These are phyloP conservation scores for Penicillium alfredii DNA, from an alignment of 495 filamentous ascomycete species.

Conservation along the genomic window DNA sequence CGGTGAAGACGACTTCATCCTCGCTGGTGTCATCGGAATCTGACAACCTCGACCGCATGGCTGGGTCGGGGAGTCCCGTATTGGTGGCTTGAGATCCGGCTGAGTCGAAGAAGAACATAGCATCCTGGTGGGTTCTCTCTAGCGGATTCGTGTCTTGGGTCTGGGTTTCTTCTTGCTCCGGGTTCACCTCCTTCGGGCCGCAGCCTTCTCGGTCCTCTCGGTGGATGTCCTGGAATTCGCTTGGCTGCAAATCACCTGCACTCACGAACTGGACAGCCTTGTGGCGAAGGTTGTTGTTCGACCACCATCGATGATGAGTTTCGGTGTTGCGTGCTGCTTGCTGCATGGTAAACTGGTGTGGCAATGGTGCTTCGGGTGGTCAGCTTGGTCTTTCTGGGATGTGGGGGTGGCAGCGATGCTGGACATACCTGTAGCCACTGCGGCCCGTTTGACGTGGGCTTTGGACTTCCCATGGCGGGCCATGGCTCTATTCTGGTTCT, in stretches of 20 bases:
- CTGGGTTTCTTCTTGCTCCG: constrained; percentile 6
- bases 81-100: constrained; percentile 9
- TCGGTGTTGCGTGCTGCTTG: constrained; percentile 77
- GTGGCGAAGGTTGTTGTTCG: constrained; percentile 40
- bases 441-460: constrained; percentile 15
- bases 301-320: constrained; percentile 42
- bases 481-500: constrained; percentile 17
- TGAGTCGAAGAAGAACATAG: constrained; percentile 23
- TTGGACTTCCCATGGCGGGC: constrained; percentile 28
- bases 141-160: constrained; percentile 1
- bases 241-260: constrained; percentile 54
- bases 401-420: too few species aligned
- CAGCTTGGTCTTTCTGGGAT: too few species aligned
- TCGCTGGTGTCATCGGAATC: constrained; percentile 29
- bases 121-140: constrained; percentile 1
- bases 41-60: not conserved
- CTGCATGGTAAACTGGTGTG: constrained; percentile 51
- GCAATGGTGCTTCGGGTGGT: constrained; percentile 8
- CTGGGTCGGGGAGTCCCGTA: constrained; percentile 17
- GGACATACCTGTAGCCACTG: constrained; percentile 3
- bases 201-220: constrained; percentile 3
- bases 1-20: constrained; percentile 41
- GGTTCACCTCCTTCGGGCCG: not conserved
- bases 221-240: constrained; percentile 18
- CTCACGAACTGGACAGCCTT: constrained; percentile 69